Evolutionary conservation across 2,329 filamentous ascomycete genomes (phyloP), one percentile per base, ranked within the genome.

Genomic region (Rutstroemia sp.): DNA sequence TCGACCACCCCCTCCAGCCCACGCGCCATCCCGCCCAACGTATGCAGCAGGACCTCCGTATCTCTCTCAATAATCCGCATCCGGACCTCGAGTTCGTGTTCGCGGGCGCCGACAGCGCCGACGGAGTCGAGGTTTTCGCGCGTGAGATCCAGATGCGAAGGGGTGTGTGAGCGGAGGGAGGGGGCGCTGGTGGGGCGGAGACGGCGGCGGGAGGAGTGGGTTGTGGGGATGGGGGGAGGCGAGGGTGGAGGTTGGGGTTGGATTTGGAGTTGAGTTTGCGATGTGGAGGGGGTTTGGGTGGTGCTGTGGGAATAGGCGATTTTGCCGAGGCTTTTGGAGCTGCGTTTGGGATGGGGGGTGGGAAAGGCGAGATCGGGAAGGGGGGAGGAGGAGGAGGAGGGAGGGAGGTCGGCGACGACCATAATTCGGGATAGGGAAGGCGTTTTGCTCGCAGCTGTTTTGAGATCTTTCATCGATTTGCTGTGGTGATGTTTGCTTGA

Each of bases 1-100:
- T 30, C 27, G 1, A 7, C 41, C 10, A 44, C n/a, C 3, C 18
- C 41, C n/a, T 21, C 44, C 19, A 54, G 39, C 18, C 52, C 38
- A 2, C 38, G 57, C 30, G 62, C 61, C 10, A 68, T 63, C 0
- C 54, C 59, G 10, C 54, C 58, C 8, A 67, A 27, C 3, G 64
- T 60, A 23, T 49, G 48, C 25, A 66, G 27, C 18, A 68, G 44
- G 4, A 64, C 49, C 16, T 30, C 30, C 37, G 67, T 67, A 49
- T 67, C 66, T 3, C 57, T 56, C 52, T 68, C 66, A 9, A 67
- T 59, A 54, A 55, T 63, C 2, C 37, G 27, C 19, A 67, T 30
- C 9, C 66, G 45, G 0, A 21, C 47, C 49, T 67, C 62, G n/a
- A 67, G 38, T 3, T 67, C 65, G 25, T 49, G 55, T 42, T 67